A percentile compares a stretch with the other conserved stretches of the same genome.
Conservation (phyloP, 345 rosid species). For the Psidium friedrichsthalianum region DNA sequence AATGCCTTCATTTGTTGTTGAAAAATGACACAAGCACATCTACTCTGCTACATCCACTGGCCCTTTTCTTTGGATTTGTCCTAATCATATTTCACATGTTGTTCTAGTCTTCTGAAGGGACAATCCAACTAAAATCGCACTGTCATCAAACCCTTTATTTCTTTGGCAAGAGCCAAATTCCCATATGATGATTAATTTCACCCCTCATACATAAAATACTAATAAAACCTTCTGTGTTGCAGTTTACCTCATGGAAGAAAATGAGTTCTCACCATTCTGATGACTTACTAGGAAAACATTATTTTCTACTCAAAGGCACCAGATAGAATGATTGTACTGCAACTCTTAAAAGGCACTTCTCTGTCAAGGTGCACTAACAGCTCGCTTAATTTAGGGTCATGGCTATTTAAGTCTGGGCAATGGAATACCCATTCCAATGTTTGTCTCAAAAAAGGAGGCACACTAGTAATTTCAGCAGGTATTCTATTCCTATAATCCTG, state of each 20-base stretch:
- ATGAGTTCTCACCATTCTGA: background rate
- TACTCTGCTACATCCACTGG: background rate
- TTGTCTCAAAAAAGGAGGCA: background rate
- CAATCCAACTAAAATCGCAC: background rate
- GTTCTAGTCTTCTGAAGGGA: background rate
- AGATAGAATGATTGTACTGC: background rate
- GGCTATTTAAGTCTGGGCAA: background rate
- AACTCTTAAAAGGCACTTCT: background rate
- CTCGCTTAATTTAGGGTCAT: background rate
- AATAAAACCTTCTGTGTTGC: background rate
- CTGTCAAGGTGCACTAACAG: background rate
- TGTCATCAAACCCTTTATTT: background rate
- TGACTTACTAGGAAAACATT: background rate
- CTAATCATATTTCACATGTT: background rate
- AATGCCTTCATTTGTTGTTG: background rate
- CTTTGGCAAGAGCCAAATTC: background rate
- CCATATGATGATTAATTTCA: background rate
- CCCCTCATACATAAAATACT: background rate
- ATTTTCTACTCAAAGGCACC: background rate
- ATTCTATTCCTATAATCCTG: background rate
- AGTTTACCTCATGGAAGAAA: background rate
- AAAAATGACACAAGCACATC: background rate
- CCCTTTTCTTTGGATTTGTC: background rate
- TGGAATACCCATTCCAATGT: background rate
- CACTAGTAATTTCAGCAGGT: background rate